A percentile compares a stretch with the other conserved stretches of the same genome.
Conservation (phyloP, 1,139 yeast species). For the Komagataea norvegica region DNA sequence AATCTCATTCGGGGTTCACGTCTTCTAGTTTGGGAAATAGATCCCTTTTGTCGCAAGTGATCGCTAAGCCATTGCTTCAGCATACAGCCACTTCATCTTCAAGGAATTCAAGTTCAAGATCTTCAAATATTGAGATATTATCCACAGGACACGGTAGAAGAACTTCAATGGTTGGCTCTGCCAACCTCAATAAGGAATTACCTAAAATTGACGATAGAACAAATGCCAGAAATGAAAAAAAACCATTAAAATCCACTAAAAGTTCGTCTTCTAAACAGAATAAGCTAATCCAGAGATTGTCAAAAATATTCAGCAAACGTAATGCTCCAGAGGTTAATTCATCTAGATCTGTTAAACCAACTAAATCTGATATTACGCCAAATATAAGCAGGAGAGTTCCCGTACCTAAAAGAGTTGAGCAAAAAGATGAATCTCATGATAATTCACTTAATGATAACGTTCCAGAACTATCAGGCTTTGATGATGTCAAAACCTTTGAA, state of each 20-base stretch:
- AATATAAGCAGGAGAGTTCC: no score
- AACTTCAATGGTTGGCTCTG: constrained; percentile 16
- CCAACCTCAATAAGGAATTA: constrained; percentile 18
- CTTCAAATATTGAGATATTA: not conserved
- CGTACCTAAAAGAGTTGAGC: not conserved
- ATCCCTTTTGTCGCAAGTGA: constrained; percentile 5
- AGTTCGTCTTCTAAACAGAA: constrained; percentile 3
- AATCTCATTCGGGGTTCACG: constrained; percentile 8
- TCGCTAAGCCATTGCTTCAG: constrained; percentile 2
- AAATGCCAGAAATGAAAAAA: not conserved
- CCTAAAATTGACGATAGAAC: constrained; percentile 14
- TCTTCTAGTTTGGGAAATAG: constrained; percentile 12
- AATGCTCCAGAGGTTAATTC: no score
- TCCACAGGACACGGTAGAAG: constrained; percentile 6
- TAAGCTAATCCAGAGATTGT: constrained; percentile 17
- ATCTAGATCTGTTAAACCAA: no score
- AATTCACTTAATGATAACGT: constrained; percentile 9
- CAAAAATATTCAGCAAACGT: constrained; percentile 12
- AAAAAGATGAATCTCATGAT: not conserved
- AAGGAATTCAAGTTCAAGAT: constrained; percentile 3
- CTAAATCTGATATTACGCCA: not conserved
- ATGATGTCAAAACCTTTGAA: constrained; percentile 22
- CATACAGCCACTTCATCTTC: not conserved
- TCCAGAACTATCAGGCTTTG: constrained; percentile 15
- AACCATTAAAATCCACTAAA: not conserved